Evolutionary conservation across 2,329 filamentous ascomycete species (phyloP).

Genomic region (Xylaria sp.): DNA sequence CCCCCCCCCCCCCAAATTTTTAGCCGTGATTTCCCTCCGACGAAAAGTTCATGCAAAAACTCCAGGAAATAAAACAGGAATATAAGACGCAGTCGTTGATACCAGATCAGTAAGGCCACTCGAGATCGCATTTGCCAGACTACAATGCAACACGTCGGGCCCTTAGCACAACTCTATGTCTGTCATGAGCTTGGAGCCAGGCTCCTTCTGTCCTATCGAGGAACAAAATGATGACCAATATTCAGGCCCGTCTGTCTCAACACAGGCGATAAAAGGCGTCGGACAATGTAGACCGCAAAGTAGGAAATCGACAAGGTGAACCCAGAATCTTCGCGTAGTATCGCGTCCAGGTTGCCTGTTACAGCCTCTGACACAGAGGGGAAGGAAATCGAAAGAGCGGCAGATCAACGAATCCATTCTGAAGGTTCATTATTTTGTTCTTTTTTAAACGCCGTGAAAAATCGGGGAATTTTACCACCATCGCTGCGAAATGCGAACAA

Average conservation of each 20-base stretch:
- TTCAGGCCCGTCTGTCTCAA: not conserved
- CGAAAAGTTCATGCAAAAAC: conserved; percentile 5
- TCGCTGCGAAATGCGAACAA: conserved; percentile 47
- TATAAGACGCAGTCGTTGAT: not conserved
- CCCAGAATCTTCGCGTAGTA: not conserved
- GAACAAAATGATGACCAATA: not conserved
- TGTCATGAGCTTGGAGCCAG: not conserved
- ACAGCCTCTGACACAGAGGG: conserved; percentile 25
- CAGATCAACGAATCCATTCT: conserved; percentile 27
- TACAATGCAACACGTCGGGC: not conserved
- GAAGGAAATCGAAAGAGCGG: conserved; percentile 36
- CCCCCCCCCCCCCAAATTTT: too few relatives aligned
- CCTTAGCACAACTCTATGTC: not conserved
- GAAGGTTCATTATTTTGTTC: conserved; percentile 34
- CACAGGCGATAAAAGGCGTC: not conserved
- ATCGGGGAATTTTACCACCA: conserved; percentile 45
- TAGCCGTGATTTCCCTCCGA: conserved; percentile 9
- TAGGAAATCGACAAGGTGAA: not conserved
- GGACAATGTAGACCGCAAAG: not conserved
- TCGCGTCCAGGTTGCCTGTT: conserved; percentile 13
- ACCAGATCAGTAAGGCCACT: too few relatives aligned
- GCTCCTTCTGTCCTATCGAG: not conserved
- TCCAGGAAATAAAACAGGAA: not conserved
- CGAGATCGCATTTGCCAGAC: not conserved
- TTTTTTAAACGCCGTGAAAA: conserved; percentile 48